Conservation (phyloP, 495 filamentous ascomycete genomes). For the Neurospora pannonica region DNA sequence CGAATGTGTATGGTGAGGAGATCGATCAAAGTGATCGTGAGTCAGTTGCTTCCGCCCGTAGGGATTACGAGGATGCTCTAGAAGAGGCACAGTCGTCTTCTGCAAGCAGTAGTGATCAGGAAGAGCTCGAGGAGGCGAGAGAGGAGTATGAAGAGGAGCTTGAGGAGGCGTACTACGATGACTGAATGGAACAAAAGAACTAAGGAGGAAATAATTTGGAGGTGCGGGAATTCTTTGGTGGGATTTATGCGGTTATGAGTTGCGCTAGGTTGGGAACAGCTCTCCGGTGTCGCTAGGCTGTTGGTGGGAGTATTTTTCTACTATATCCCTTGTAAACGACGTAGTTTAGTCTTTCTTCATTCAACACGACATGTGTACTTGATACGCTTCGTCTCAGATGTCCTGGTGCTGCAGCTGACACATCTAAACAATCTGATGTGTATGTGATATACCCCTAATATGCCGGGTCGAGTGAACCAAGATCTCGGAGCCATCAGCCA, state of each 20-base stretch:
- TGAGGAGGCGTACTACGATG: conserved; percentile 40
- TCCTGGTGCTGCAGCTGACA: background rate
- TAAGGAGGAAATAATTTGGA: background rate
- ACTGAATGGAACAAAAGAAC: conserved; percentile 4
- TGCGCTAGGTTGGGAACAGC: background rate
- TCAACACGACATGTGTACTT: background rate
- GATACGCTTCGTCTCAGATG: background rate
- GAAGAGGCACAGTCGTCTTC: conserved; percentile 24
- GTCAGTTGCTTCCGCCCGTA: conserved; percentile 27
- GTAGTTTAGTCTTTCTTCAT: background rate
- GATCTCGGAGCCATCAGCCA: background rate
- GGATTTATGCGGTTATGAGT: background rate
- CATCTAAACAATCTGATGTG: background rate
- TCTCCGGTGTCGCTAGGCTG: background rate
- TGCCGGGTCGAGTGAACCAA: background rate
- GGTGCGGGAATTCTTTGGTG: background rate
- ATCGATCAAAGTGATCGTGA: conserved; percentile 31
- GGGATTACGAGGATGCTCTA: conserved; percentile 30
- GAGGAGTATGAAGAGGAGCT: conserved; percentile 40
- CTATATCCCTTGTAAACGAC: background rate
- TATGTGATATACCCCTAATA: background rate
- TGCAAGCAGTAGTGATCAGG: conserved; percentile 33
- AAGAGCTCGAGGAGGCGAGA: conserved; percentile 33
- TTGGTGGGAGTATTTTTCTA: background rate
- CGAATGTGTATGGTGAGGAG: conserved; percentile 28